These are phyloP conservation scores for Diaporthe nobilis DNA, from an alignment of 2,329 filamentous ascomycete genomes.

Conservation along the genomic window DNA sequence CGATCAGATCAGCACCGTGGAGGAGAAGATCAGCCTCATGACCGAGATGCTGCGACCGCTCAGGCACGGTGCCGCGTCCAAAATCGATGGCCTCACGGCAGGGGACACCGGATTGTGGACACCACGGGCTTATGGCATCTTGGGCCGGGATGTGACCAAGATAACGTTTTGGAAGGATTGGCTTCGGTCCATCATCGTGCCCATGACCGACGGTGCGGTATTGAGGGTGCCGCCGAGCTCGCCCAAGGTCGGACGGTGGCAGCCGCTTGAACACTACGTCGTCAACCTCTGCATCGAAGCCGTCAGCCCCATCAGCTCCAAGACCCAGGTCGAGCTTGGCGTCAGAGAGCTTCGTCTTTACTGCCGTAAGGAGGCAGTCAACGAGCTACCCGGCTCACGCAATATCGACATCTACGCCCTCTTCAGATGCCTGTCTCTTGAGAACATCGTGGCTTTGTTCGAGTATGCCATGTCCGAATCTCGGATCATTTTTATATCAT, in stretches of 20 bases:
- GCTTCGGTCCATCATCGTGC: slow-evolving; percentile 92
- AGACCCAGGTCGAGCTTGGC: slow-evolving; percentile 94
- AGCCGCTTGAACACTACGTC: slow-evolving; percentile 95
- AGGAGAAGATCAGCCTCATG: slow-evolving; percentile 98
- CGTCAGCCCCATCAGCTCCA: slow-evolving; percentile 90
- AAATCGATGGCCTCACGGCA: slow-evolving; percentile 96
- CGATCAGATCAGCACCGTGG: slow-evolving; percentile 93
- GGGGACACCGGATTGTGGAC: slow-evolving; percentile 97
- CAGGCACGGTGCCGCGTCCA: slow-evolving; percentile 93
- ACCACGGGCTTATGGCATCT: slow-evolving; percentile 90
- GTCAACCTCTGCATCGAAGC: slow-evolving; percentile 97
- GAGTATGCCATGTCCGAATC: slow-evolving; percentile 95
- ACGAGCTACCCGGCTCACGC: slow-evolving; percentile 92
- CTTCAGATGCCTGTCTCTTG: slow-evolving; percentile 89
- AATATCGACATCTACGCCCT: slow-evolving; percentile 94
- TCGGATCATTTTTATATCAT: slow-evolving; percentile 95
- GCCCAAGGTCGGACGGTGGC: slow-evolving; percentile 92
- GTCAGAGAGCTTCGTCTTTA: slow-evolving; percentile 92
- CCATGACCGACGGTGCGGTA: slow-evolving; percentile 91
- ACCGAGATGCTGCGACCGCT: slow-evolving; percentile 94
- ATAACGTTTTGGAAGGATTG: slow-evolving; percentile 99
- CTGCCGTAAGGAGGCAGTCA: slow-evolving; percentile 90
- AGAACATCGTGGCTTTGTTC: slow-evolving; percentile 92
- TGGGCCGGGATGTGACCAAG: slow-evolving; percentile 86
- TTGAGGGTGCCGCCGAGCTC: slow-evolving; percentile 89